A percentile compares a stretch with the other conserved stretches of the same genome.
These are phyloP conservation scores for Priceomyces melissophilus DNA, from an alignment of 805 yeast species.

Conservation along the genomic window DNA sequence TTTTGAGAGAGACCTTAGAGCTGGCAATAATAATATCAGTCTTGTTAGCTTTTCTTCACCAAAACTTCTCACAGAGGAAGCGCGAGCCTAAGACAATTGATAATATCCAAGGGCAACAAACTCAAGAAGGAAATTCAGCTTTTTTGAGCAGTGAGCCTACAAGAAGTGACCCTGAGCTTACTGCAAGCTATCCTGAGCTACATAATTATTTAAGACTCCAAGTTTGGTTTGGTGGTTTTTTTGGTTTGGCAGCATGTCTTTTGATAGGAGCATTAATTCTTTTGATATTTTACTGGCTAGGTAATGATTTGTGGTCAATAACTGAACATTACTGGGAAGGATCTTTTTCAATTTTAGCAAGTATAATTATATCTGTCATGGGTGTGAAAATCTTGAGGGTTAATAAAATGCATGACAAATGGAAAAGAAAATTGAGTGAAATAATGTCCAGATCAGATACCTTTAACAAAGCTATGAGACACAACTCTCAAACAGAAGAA, in stretches of 20 bases:
- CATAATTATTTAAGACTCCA: constrained; percentile 29
- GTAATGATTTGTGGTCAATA: constrained; percentile 42
- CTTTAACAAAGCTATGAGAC: constrained; percentile 11
- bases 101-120: too few relatives aligned
- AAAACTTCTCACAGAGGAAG: constrained; percentile 34
- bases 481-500: not conserved
- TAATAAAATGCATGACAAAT: constrained; percentile 42
- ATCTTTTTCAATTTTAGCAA: constrained; percentile 40
- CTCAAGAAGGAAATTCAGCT: not conserved
- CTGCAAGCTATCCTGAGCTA: constrained; percentile 3
- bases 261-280: constrained; percentile 39
- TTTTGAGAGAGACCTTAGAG: constrained; percentile 70
- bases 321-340: constrained; percentile 51
- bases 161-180: not conserved
- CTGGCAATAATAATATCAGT: constrained; percentile 76
- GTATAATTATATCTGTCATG: constrained; percentile 44
- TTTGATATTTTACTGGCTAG: constrained; percentile 37
- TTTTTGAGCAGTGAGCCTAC: not conserved
- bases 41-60: constrained; percentile 65
- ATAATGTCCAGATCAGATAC: constrained; percentile 22
- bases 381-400: constrained; percentile 43
- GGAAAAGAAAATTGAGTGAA: constrained; percentile 37
- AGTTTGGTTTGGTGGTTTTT: constrained; percentile 43
- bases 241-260: constrained; percentile 38
- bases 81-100: not conserved